These are phyloP conservation scores for Cucumis sativus DNA, from an alignment of 306 rosid species.

Conservation along the genomic window DNA sequence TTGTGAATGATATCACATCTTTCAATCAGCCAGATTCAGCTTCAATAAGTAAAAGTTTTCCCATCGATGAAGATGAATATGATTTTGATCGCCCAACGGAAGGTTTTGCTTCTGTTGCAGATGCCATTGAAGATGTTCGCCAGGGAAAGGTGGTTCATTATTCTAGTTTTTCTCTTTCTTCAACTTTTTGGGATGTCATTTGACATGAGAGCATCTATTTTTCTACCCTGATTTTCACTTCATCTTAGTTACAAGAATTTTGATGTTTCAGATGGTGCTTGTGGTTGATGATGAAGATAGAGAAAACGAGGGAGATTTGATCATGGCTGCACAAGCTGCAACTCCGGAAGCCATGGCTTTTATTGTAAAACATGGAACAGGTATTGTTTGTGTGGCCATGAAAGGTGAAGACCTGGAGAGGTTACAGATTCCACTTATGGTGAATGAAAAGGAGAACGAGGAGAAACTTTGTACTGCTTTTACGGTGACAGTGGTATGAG, in stretches of 20 bases:
- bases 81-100: conserved; percentile 45
- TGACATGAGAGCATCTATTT: background rate
- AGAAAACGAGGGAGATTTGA: conserved; percentile 82
- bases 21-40: conserved; percentile 18
- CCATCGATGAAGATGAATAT: conserved; percentile 28
- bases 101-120: conserved; percentile 64
- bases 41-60: conserved; percentile 23
- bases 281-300: conserved; percentile 85
- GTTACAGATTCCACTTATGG: conserved; percentile 71
- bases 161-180: background rate
- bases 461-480: conserved; percentile 70
- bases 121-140: conserved; percentile 80
- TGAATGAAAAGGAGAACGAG: conserved; percentile 49
- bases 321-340: conserved; percentile 74
- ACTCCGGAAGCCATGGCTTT: conserved; percentile 91
- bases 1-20: conserved; percentile 3
- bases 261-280: conserved; percentile 49
- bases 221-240: background rate
- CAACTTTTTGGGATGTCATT: background rate
- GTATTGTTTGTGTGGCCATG: conserved; percentile 80
- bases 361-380: conserved; percentile 77
- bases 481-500: conserved; percentile 71
- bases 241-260: conserved; percentile 3
- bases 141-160: conserved; percentile 53
- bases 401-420: conserved; percentile 63